phyloP scores from a whole-genome alignment of 1,284 basidiomycete genomes.

The Amylostereum areolatum region DNA sequence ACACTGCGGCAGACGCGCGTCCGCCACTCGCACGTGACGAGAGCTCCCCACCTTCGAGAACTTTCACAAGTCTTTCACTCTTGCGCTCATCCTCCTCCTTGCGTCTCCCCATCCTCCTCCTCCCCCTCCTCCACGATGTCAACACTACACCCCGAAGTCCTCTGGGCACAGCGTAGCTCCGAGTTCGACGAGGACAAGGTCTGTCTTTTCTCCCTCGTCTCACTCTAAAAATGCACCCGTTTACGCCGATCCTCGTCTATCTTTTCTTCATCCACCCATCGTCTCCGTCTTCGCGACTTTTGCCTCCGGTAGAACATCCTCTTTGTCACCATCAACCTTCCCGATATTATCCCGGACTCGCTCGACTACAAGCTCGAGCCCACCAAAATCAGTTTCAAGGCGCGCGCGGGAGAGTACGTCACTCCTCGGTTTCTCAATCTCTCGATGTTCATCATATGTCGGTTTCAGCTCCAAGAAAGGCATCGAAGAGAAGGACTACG shows the following conservation, averaged over 20 bases:
- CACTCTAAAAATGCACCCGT: neutral
- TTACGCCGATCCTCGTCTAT: constrained; percentile 3
- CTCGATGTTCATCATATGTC: neutral
- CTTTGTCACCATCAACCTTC: constrained; percentile 80
- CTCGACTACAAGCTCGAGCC: constrained; percentile 62
- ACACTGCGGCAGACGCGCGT: neutral
- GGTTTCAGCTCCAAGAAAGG: constrained; percentile 39
- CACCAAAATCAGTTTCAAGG: constrained; percentile 64
- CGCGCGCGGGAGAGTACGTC: constrained; percentile 66
- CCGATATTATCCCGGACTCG: constrained; percentile 63
- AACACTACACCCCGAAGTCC: constrained; percentile 72
- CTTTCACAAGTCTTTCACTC: neutral
- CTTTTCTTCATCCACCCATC: constrained; percentile 11
- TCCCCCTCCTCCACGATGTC: constrained; percentile 10
- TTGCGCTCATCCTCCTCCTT: neutral
- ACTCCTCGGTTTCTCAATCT: neutral
- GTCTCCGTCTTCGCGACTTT: constrained; percentile 20
- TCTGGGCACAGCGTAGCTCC: constrained; percentile 89
- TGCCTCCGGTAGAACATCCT: constrained; percentile 61
- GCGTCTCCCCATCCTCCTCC: constrained; percentile 1
- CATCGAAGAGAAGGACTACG: constrained; percentile 58
- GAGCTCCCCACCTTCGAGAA: neutral
- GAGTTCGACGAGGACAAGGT: constrained; percentile 66
- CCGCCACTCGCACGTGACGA: neutral
- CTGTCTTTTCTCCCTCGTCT: constrained; percentile 1